Base-by-base conservation (phyloP, 805 yeast genomes). In the Middelhovenomyces tepae region DNA sequence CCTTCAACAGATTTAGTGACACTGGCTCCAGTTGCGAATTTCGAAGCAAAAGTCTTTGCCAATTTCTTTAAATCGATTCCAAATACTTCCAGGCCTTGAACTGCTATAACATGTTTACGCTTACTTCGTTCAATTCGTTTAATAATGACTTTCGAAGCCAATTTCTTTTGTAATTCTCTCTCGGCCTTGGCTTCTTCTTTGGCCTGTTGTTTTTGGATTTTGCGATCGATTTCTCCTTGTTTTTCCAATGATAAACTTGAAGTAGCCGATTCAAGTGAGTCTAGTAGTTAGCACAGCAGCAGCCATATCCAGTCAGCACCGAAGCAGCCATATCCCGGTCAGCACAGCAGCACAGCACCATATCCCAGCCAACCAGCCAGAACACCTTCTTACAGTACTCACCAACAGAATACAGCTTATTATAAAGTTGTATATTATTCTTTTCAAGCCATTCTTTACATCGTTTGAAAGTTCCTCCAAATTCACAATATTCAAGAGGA, bases 1-100 rank as follows among this genome's bases (percentile, higher is more conserved):
- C 87, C 87, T 44, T 87, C 97, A 3, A 76, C 86, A 43, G 75
- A 82, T 60, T 87, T 87, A 3, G 86, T 77, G 9, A 87, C 94
- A 15, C 91, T 76, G 18, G 95, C 89, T 32, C 97, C 97, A 6
- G 96, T 87, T 9, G 97, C 97, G 53, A 89, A 87, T 57, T 82
- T 85, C 22, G 91, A 78, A 0, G 96, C 91, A 59, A 89, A 87
- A 1, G 86, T 77, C 67, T 89, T 89, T 28, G 95, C 82, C 44
- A 85, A 66, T 53, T 86, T 87, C 64, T 87, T 87, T 73, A 83
- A 71, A 53, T 87, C 95, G 30, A 85, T 71, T 40, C 78, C 89
- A 53, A 85, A 79, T 23, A 86, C 83, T 53, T 89, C 96, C 42
- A 87, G 67, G 10, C 95, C 95, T 13, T 81, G 69, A 32, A 87